Base-by-base conservation (phyloP, 2,329 filamentous ascomycete species). In the Emmonsiellopsis sp. region DNA sequence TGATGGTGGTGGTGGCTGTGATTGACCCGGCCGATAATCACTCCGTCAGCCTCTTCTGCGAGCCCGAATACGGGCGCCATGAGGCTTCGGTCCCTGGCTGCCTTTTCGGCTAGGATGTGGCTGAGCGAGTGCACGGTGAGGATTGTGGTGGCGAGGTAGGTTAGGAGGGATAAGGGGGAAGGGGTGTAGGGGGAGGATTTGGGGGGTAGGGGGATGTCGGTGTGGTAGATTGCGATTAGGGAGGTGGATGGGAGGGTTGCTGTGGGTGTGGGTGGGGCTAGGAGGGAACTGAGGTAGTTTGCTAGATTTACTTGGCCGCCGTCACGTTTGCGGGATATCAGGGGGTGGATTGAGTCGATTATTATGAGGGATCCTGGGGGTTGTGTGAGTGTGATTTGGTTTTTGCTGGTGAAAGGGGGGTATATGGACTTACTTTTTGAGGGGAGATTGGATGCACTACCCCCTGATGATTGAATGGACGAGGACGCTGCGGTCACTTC, bases 61-160 rank as follows among this genome's bases (percentile, higher is more conserved):
- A 96, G 76, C 0, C 92, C 93, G 68, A 87, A 95, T 7, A 81
- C 80, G 0, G 92, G 92, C 56, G 85, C 85, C 4, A 81, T 81
- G 5, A 88, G 74, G 62, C 87, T 90, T 54, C 86, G 80, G 68
- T 93, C 84, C 8, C 79, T 78, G 3, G 92, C 90, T n/a, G 78
- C 80, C 65, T 89, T 89, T 39, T 80, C 78, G 33, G 84, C 83
- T 5, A 93, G 77, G 43, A 87, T 80, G 60, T 96, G 89, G 6
- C 82, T 74, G 40, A 96, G 78, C 11, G 83, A 87, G 40, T 85
- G 83, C 0, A 87, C 76, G 4, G 81, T 83, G 55, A 97, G 77
- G 51, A 97, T 80, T 3, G 89, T 85, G 3, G 93, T 98, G n/a
- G 91, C 88, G 54, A 96, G 83, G 69, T 94, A 94, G 45, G 79